Base-by-base conservation (phyloP, 768 basidiomycete genomes). In the Tricholoma furcatifolium region DNA sequence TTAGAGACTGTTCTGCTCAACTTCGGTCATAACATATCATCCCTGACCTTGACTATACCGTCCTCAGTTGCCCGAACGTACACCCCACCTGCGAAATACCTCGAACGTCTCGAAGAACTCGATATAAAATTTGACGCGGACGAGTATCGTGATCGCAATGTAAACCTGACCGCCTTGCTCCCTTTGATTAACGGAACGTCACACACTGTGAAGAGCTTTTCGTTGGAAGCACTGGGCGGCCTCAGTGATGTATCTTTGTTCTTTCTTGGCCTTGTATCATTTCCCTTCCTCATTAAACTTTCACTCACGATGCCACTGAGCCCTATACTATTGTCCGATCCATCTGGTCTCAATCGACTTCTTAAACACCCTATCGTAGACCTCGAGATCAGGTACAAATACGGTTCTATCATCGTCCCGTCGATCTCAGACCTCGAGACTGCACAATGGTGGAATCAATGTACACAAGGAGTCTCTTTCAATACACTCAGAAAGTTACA, bases 321-420 rank as follows among this genome's bases (percentile, higher is more conserved):
- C 6, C 46, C 46, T 12, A 9, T 17, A 18, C 8, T 20, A 11
- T 2, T 47, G 10, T 6, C 32, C 10, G 35, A 31, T 39, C 20
- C 51, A 46, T 45, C 43, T 24, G 36, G 47, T 24, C n/a, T 43
- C 18, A 48, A 45, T 54, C 42, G 42, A 3, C 40, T 43, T 17
- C 36, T 54, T 9, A 18, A 40, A 9, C 39, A 15, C 8, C 21
- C 39, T 21, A 40, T 20, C 8, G 39, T 21, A 17, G 17, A 40
- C 7, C 15, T 40, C 8, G 39, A 9, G 4, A 40, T 12, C 39
- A 20, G 12, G 39, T 40, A 7, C 3, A 40, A 20, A 7, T 21
- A 40, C 20, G 21, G 38, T 39, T n/a, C 39, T 20, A 20, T 3
- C 7, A 18, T 10, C 20, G 10, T 40, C 21, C 39, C 27, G 3